Base-by-base conservation (phyloP, 192 early-diverging fungal genomes). In the Lobulomyces angularis region DNA sequence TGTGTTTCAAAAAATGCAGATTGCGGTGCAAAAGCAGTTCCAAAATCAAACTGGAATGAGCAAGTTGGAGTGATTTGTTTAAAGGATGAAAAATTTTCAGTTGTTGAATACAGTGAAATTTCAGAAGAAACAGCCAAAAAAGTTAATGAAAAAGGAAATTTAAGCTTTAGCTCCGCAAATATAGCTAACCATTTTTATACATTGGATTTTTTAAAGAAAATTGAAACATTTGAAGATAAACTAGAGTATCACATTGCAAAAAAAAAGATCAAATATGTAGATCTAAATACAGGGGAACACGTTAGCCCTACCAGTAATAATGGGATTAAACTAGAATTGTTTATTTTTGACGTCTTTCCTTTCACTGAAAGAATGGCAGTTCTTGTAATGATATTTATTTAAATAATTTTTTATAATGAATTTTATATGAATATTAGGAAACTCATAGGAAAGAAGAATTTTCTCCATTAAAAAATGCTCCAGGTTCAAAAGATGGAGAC, bases 121-220 rank as follows among this genome's bases (percentile, higher is more conserved):
- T 71, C 78, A 46, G 44, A 62, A 9, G 73, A 77, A 33, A 62
- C 87, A 33, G 79, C 89, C 11, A 51, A 56, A 45, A 72, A 69
- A 39, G 74, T 85, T 34, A 46, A 65, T 17, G 76, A 71, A 49
- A 46, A 55, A 19, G 81, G 81, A 5, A 62, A 76, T 41, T 73
- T 98, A 24, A 60, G 70, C 1, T 93, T 84, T 67, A 82, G 83
- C 30, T 90, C 94, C 1, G 94, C 81, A 26, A 98, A 98, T 62
- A 93, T 98, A 72, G 89, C 82, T 60, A 98, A 94, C 71, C 94
- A 98, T 69, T 98, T 90, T 59, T 98, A 90, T 67, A 82, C 90
- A 18, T 63, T 77, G 21, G 91, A 74, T 39, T 98, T 98, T 56
- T 65, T 98, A 55, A 62, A 84, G 43, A 70, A 78, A 31, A 75